Percentiles rank a stretch among this genome's conserved stretches.
phyloP scores from a whole-genome alignment of 208 protist genomes.

The Trypanosoma cruzi region DNA sequence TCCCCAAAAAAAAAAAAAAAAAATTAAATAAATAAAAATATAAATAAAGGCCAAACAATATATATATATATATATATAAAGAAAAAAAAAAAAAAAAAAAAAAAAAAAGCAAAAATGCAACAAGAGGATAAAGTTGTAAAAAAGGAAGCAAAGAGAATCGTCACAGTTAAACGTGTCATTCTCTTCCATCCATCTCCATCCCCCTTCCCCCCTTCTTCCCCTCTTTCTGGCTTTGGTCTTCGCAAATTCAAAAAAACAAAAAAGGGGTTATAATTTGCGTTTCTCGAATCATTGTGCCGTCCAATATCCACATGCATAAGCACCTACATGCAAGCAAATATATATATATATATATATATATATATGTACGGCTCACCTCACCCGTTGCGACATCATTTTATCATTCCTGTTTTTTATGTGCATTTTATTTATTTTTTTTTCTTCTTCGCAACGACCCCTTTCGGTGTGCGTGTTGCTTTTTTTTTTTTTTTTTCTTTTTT shows the following conservation, averaged over 20 bases:
- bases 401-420: no score
- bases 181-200: neutral
- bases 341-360: slow-evolving; percentile 26
- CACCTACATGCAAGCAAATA: neutral
- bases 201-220: neutral
- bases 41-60: neutral
- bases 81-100: neutral
- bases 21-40: neutral
- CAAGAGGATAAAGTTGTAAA: neutral
- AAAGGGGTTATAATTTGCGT: no score
- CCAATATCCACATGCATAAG: neutral
- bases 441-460: no score
- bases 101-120: neutral
- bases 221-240: neutral
- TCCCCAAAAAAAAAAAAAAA: no score
- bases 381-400: no score
- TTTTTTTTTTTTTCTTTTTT: no score
- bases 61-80: slow-evolving; percentile 2
- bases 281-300: no score
- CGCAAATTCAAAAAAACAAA: neutral
- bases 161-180: neutral
- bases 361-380: slow-evolving; percentile 10
- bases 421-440: no score
- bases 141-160: neutral
- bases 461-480: no score